These are phyloP conservation scores for Phytophthora pluvialis DNA, from an alignment of 352 stramenopile genomes.

Conservation along the genomic window DNA sequence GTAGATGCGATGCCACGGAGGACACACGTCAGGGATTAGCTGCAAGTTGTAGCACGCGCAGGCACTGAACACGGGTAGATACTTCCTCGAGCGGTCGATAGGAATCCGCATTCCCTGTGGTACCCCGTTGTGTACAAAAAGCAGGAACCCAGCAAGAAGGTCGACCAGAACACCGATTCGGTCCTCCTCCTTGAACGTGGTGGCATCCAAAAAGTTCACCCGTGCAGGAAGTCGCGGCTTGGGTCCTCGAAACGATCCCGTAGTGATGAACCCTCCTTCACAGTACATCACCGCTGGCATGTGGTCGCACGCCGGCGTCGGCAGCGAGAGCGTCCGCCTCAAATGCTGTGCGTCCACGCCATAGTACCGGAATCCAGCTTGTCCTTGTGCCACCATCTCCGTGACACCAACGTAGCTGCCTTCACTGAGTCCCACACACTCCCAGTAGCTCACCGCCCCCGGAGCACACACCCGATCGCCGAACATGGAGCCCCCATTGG, in stretches of 20 bases:
- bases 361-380: slow-evolving; percentile 47
- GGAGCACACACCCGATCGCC: slow-evolving; percentile 50
- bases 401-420: slow-evolving; percentile 65
- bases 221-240: slow-evolving; percentile 49
- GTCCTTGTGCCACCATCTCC: slow-evolving; percentile 39
- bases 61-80: slow-evolving; percentile 67
- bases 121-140: slow-evolving; percentile 58
- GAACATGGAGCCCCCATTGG: slow-evolving; percentile 53
- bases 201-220: slow-evolving; percentile 53
- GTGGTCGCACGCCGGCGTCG: slow-evolving; percentile 62
- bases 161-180: slow-evolving; percentile 66
- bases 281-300: slow-evolving; percentile 83
- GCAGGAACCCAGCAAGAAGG: slow-evolving; percentile 54
- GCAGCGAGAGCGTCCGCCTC: slow-evolving; percentile 51
- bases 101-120: slow-evolving; percentile 51
- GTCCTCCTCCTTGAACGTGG: slow-evolving; percentile 56
- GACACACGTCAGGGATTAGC: slow-evolving; percentile 39
- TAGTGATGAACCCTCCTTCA: slow-evolving; percentile 70
- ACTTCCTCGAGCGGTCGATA: slow-evolving; percentile 45
- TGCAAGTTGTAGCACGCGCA: slow-evolving; percentile 63
- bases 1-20: slow-evolving; percentile 61
- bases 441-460: slow-evolving; percentile 69
- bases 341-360: slow-evolving; percentile 52
- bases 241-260: slow-evolving; percentile 64
- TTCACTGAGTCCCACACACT: slow-evolving; percentile 66